Evolutionary conservation across 2,329 filamentous ascomycete genomes (phyloP), one percentile per base, ranked within the genome.

Genomic region (Sporothrix inflata): DNA sequence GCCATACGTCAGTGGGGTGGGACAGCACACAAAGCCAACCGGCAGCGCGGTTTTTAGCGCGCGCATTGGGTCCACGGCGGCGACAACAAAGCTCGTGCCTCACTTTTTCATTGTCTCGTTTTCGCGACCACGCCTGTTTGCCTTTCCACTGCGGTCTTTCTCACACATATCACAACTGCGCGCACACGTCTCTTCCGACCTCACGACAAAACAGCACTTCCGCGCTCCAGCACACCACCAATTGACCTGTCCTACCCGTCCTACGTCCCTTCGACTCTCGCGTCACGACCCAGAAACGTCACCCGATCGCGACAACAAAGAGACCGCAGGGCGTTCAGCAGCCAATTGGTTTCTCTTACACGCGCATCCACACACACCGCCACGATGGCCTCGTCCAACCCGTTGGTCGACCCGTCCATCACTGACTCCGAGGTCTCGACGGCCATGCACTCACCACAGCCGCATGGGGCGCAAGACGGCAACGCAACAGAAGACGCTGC

Each of bases 321-420:
- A 27, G 21, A 6, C n/a, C 8, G 2, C 12, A 11, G 2, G 6
- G n/a, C 14, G n/a, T 27, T 4, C 16, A 38, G 60, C n/a, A 5
- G 21, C 60, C 60, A 45, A 63, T 42, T 45, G 24, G 21, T 8
- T 11, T 30, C 4, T 34, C 14, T 3, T 4, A 34, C 42, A n/a
- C 34, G 4, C 21, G 8, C 63, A n/a, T 16, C 1, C 8, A 34
- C 45, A 21, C 47, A 24, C 8, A 14, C 27, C 4, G 4, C 42
- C 66, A 34, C 27, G 19, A 70, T 72, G 57, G 57, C 71, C 24
- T 51, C 66, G 42, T 49, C 57, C 57, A 27, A 70, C 40, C 16
- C 66, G 38, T 24, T 73, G 40, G 42, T 73, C 30, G 71, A 73
- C 61, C 68, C 71, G 42, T 49, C 71, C 49, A 67, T 72, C n/a